phyloP scores from a whole-genome alignment of 2,329 filamentous ascomycete species.

The Zasmidium cellare region DNA sequence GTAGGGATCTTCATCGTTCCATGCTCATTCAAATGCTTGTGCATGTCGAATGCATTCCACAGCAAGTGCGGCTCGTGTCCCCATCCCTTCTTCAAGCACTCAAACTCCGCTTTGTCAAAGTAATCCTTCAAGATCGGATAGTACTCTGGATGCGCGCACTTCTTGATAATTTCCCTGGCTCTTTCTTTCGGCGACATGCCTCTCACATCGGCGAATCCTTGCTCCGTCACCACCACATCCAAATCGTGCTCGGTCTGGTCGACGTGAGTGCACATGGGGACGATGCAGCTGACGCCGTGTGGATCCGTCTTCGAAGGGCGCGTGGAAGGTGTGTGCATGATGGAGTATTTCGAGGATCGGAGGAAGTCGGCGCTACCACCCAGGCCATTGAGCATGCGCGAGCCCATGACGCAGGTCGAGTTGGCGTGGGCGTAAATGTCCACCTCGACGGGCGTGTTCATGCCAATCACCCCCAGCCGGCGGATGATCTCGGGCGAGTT shows the following conservation, averaged over 20 bases:
- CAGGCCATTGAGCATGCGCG: constrained; percentile 82
- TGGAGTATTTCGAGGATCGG: constrained; percentile 75
- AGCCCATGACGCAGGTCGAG: constrained; percentile 85
- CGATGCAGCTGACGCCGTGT: constrained; percentile 78
- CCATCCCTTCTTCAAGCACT: constrained; percentile 83
- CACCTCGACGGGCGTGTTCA: constrained; percentile 93
- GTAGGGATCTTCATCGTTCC: constrained; percentile 84
- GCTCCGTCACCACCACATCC: constrained; percentile 78
- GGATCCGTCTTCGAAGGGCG: constrained; percentile 81
- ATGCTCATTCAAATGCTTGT: constrained; percentile 76
- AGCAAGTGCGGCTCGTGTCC: constrained; percentile 87
- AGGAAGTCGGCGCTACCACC: constrained; percentile 83
- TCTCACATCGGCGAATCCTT: constrained; percentile 80
- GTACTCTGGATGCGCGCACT: constrained; percentile 85
- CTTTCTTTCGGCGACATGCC: constrained; percentile 78
- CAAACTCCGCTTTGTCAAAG: constrained; percentile 80
- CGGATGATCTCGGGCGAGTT: constrained; percentile 91
- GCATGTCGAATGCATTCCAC: constrained; percentile 86
- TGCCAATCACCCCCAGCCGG: constrained; percentile 82
- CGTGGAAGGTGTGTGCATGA: constrained; percentile 89
- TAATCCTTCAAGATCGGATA: constrained; percentile 78
- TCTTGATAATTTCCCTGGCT: constrained; percentile 80
- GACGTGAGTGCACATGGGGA: constrained; percentile 90
- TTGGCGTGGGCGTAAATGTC: constrained; percentile 95
- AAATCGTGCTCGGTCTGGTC: constrained; percentile 93